Conservation (phyloP, 2,329 filamentous ascomycete genomes). For the Rhytidhysteron rufulum region DNA sequence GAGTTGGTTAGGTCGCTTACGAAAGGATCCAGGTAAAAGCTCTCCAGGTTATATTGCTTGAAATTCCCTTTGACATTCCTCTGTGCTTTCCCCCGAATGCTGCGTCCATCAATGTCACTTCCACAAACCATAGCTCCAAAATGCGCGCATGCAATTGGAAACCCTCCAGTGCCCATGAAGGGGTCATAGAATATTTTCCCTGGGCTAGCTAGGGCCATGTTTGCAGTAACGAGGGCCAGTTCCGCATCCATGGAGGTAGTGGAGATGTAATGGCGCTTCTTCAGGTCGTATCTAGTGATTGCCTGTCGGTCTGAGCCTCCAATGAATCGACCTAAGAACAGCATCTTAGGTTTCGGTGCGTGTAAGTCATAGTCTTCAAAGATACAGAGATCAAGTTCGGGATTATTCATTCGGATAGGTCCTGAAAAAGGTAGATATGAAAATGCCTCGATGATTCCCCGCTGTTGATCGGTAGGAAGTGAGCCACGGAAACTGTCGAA, state of each 20-base stretch:
- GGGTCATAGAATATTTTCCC: slow-evolving; percentile 91
- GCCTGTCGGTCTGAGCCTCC: slow-evolving; percentile 64
- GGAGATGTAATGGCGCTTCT: slow-evolving; percentile 89
- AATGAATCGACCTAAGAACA: slow-evolving; percentile 72
- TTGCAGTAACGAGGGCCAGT: slow-evolving; percentile 84
- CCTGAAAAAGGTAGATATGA: slow-evolving; percentile 74
- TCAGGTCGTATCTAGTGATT: slow-evolving; percentile 75
- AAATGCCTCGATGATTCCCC: slow-evolving; percentile 79
- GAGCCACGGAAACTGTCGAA: slow-evolving; percentile 80
- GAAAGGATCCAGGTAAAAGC: slow-evolving; percentile 71
- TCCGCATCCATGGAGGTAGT: slow-evolving; percentile 98
- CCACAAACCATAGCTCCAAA: slow-evolving; percentile 82
- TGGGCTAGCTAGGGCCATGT: slow-evolving; percentile 76
- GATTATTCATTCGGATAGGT: slow-evolving; percentile 67
- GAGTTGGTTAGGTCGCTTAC: slow-evolving; percentile 85
- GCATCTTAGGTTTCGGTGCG: slow-evolving; percentile 49
- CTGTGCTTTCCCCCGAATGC: slow-evolving; percentile 63
- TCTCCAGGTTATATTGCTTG: slow-evolving; percentile 69
- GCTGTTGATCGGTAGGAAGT: slow-evolving; percentile 59
- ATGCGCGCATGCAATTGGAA: slow-evolving; percentile 83
- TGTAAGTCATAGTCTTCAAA: slow-evolving; percentile 73
- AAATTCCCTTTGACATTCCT: slow-evolving; percentile 69
- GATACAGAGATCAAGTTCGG: slow-evolving; percentile 69
- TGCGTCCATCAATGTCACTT: slow-evolving; percentile 89
- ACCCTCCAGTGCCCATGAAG: slow-evolving; percentile 92